A percentile compares a stretch with the other conserved stretches of the same genome.
phyloP scores from a whole-genome alignment of 2,329 filamentous ascomycete genomes.

The Alternaria ethzedia region DNA sequence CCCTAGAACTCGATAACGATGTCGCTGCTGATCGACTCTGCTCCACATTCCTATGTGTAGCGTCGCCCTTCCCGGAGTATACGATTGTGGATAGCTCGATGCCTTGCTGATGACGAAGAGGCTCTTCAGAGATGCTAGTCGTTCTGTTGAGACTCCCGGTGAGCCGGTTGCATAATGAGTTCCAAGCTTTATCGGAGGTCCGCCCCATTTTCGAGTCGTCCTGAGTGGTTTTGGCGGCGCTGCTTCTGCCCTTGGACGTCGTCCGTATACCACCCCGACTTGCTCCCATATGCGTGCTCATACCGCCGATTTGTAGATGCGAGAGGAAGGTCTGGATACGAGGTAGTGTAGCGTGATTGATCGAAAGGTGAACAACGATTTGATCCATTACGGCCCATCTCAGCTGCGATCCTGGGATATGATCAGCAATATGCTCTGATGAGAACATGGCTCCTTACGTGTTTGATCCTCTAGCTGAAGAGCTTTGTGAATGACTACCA shows the following conservation, averaged over 20 bases:
- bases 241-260: neutral
- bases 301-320: slow-evolving; percentile 9
- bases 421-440: neutral
- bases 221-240: neutral
- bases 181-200: neutral
- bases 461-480: slow-evolving; percentile 10
- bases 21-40: neutral
- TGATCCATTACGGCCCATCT: slow-evolving; percentile 14
- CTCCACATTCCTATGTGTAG: neutral
- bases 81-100: slow-evolving; percentile 12
- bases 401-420: slow-evolving; percentile 4
- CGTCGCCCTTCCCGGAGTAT: neutral
- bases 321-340: slow-evolving; percentile 12
- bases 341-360: slow-evolving; percentile 15
- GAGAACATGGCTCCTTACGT: slow-evolving; percentile 1
- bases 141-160: neutral
- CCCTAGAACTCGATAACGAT: neutral
- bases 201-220: neutral
- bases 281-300: neutral
- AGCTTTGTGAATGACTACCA: slow-evolving; percentile 5
- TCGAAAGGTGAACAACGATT: slow-evolving; percentile 16
- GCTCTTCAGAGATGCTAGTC: slow-evolving; percentile 9
- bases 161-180: neutral
- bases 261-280: neutral
- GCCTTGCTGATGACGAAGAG: slow-evolving; percentile 8